phyloP scores from a whole-genome alignment of 768 basidiomycete genomes.

The Tremella fuciformis region DNA sequence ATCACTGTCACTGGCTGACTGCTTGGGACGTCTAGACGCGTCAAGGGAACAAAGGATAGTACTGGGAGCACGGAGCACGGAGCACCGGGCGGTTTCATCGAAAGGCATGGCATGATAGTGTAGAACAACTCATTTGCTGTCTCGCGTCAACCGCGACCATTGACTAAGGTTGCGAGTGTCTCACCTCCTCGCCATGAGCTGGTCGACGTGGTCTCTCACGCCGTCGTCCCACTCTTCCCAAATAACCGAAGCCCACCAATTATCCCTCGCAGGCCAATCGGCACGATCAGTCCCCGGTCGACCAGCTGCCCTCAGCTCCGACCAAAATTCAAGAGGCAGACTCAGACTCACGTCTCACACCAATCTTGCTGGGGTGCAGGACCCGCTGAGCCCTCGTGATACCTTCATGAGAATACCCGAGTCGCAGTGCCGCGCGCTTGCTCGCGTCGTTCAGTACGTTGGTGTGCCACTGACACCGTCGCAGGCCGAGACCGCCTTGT shows the following conservation, averaged over 20 bases:
- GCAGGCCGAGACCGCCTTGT: slow-evolving; percentile 28
- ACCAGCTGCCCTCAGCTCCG: slow-evolving; percentile 1
- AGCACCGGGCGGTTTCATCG: too few species aligned
- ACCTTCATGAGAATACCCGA: slow-evolving; percentile 40
- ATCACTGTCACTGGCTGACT: too few species aligned
- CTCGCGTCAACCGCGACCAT: too few species aligned
- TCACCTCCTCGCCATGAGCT: slow-evolving; percentile 27
- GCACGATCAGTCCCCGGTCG: background rate
- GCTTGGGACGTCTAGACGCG: too few species aligned
- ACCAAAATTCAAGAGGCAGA: background rate
- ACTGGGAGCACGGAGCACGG: too few species aligned
- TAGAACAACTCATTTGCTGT: too few species aligned
- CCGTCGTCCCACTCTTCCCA: slow-evolving; percentile 48
- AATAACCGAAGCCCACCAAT: slow-evolving; percentile 39
- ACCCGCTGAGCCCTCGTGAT: slow-evolving; percentile 26
- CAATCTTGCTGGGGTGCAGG: slow-evolving; percentile 21
- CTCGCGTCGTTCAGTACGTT: slow-evolving; percentile 27
- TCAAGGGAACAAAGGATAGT: too few species aligned
- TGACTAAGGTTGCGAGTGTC: too few species aligned
- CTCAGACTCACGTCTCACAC: slow-evolving; percentile 18
- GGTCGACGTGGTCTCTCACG: slow-evolving; percentile 38
- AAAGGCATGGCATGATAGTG: too few species aligned
- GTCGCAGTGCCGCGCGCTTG: slow-evolving; percentile 24
- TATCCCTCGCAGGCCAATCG: slow-evolving; percentile 14
- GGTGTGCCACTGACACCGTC: slow-evolving; percentile 40